Evolutionary conservation across 768 basidiomycete genomes (phyloP).

Genomic region (Russula emetica): DNA sequence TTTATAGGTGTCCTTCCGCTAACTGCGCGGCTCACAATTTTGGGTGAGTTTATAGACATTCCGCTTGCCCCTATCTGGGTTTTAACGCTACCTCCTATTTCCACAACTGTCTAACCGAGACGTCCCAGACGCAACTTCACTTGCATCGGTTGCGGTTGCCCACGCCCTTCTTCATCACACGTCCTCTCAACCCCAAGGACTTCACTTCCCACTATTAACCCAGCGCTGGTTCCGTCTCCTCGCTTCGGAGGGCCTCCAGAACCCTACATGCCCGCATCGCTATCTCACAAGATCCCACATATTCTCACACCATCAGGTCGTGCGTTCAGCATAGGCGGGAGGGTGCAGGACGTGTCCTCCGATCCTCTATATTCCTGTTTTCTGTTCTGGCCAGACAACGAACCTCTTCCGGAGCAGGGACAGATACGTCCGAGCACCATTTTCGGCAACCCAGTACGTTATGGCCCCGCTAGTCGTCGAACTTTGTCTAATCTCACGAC

Average conservation of each 20-base stretch:
- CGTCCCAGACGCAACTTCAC: conserved; percentile 65
- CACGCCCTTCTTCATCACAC: conserved; percentile 39
- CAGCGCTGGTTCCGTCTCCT: conserved; percentile 25
- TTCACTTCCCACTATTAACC: conserved; percentile 31
- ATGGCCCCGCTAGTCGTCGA: background rate
- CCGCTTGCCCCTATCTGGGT: conserved; percentile 32
- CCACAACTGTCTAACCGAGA: conserved; percentile 36
- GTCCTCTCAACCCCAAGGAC: conserved; percentile 29
- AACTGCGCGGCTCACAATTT: conserved; percentile 82
- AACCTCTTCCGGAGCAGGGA: conserved; percentile 72
- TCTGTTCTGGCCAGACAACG: conserved; percentile 92
- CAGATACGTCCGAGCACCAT: conserved; percentile 62
- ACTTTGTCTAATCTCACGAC: conserved; percentile 18
- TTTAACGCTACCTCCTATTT: conserved; percentile 24
- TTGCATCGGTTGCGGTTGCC: conserved; percentile 74
- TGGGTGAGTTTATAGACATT: conserved; percentile 51
- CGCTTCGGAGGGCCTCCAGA: conserved; percentile 15
- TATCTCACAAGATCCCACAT: conserved; percentile 33
- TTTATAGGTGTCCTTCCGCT: conserved; percentile 55
- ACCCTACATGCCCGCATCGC: conserved; percentile 21
- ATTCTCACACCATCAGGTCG: conserved; percentile 80
- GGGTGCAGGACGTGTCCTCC: conserved; percentile 71
- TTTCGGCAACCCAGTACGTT: conserved; percentile 51
- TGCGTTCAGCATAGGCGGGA: conserved; percentile 69
- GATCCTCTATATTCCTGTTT: conserved; percentile 72